phyloP scores from a whole-genome alignment of 2,329 filamentous ascomycete genomes.

The Pseudocercospora pini-densiflorae region DNA sequence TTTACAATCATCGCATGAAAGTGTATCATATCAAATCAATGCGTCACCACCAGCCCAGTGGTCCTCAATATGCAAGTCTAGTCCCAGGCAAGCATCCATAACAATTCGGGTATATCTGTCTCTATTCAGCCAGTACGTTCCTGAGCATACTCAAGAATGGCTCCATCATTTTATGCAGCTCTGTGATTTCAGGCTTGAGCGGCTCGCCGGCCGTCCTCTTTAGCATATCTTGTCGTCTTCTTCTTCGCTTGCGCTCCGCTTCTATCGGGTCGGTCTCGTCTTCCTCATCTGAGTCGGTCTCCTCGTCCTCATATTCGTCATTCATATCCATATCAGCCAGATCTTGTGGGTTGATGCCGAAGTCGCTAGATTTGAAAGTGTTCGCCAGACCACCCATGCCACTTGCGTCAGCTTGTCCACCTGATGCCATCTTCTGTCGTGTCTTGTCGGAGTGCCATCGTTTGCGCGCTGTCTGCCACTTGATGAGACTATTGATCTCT shows the following conservation, averaged over 20 bases:
- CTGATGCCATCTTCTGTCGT: constrained; percentile 96
- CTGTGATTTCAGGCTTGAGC: constrained; percentile 40
- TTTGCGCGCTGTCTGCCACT: constrained; percentile 94
- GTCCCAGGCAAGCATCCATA: not conserved
- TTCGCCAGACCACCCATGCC: constrained; percentile 55
- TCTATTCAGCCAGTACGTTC: constrained; percentile 39
- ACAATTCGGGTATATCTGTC: not conserved
- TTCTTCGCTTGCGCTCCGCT: constrained; percentile 78
- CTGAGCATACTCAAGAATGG: constrained; percentile 43
- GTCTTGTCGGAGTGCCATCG: constrained; percentile 99
- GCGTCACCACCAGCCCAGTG: not conserved
- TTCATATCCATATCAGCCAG: constrained; percentile 84
- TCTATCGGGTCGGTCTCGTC: constrained; percentile 84
- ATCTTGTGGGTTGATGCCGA: constrained; percentile 86
- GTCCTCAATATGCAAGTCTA: not conserved
- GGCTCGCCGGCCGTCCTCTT: constrained; percentile 44
- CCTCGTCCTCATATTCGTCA: constrained; percentile 66
- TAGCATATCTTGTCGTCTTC: constrained; percentile 78
- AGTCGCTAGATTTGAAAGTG: constrained; percentile 78
- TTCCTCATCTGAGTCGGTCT: constrained; percentile 70
- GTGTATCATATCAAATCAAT: not conserved
- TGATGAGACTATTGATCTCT: constrained; percentile 85
- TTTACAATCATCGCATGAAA: not conserved
- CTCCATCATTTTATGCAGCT: constrained; percentile 41
- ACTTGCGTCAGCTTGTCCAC: constrained; percentile 55